These are phyloP conservation scores for Verticillium nubilum DNA, from an alignment of 2,329 filamentous ascomycete genomes.

Conservation along the genomic window DNA sequence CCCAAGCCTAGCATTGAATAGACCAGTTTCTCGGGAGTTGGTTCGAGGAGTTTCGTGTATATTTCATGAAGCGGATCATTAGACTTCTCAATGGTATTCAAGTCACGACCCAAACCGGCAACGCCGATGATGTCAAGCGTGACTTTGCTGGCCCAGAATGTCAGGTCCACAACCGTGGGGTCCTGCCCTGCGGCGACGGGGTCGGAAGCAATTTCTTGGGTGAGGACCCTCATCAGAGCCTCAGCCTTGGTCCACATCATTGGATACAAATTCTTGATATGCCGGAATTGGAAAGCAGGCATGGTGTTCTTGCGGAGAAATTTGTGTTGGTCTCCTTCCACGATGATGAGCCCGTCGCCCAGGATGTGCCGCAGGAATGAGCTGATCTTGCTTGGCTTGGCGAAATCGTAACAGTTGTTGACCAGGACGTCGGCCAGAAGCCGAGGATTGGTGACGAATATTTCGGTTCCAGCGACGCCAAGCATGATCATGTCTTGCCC, in stretches of 20 bases:
- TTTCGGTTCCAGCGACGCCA: constrained; percentile 10
- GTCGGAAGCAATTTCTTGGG: constrained; percentile 28
- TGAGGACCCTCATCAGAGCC: constrained; percentile 27
- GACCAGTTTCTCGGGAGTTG: constrained; percentile 37
- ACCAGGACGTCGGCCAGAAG: constrained; percentile 35
- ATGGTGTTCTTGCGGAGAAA: constrained; percentile 61
- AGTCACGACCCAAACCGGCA: constrained; percentile 50
- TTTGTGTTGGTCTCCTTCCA: constrained; percentile 69
- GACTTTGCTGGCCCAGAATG: constrained; percentile 44
- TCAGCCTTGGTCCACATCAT: constrained; percentile 59
- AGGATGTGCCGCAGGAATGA: constrained; percentile 46
- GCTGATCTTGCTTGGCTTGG: constrained; percentile 41
- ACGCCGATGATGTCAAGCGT: constrained; percentile 57
- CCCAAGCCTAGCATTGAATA: constrained; percentile 34
- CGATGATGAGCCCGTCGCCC: constrained; percentile 53
- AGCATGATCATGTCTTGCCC: constrained; percentile 16
- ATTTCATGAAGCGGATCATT: constrained; percentile 35
- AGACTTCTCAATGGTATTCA: constrained; percentile 34
- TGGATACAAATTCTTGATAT: constrained; percentile 65
- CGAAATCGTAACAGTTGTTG: constrained; percentile 45
- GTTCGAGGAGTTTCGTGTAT: constrained; percentile 39
- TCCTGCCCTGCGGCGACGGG: background rate
- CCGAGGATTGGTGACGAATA: constrained; percentile 16
- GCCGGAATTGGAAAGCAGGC: constrained; percentile 62
- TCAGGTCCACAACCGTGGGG: constrained; percentile 24